A percentile compares a stretch with the other conserved stretches of the same genome.
Evolutionary conservation across 202 grass and related monocot species (phyloP).

Genomic region (Elaeis oleifera): DNA sequence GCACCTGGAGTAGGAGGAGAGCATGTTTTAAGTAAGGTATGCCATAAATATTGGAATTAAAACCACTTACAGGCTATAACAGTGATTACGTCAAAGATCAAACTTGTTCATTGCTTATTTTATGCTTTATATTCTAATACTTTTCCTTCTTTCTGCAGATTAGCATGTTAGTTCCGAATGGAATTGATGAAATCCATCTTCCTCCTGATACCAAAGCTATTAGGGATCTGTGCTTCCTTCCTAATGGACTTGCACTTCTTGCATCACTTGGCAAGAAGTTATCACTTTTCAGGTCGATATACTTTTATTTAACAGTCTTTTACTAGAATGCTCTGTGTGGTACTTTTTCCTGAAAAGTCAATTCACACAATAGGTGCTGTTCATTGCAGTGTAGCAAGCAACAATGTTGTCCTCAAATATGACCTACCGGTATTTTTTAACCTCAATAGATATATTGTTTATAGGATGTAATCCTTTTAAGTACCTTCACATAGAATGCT

Average conservation of each 20-base stretch:
- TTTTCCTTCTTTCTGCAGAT: constrained; percentile 43
- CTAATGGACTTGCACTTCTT: constrained; percentile 47
- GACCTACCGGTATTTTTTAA: constrained; percentile 72
- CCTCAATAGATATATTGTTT: background rate
- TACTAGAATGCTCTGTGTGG: background rate
- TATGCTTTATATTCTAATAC: constrained; percentile 15
- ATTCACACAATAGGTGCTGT: constrained; percentile 26
- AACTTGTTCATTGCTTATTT: constrained; percentile 9
- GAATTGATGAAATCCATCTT: constrained; percentile 45
- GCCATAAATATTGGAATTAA: constrained; percentile 13
- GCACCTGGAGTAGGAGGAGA: constrained; percentile 47
- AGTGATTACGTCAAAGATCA: too few species aligned
- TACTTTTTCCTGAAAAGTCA: background rate
- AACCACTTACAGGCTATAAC: constrained; percentile 10
- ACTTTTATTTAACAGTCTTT: background rate
- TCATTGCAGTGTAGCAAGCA: constrained; percentile 52
- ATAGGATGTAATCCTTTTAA: too few species aligned
- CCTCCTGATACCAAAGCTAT: constrained; percentile 74
- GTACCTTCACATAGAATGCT: too few species aligned
- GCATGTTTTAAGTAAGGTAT: constrained; percentile 87
- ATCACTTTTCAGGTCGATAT: constrained; percentile 55
- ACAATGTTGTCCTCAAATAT: constrained; percentile 69
- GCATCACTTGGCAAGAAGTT: constrained; percentile 80
- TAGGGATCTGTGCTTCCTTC: constrained; percentile 67
- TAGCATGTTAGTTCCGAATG: constrained; percentile 52